These are phyloP conservation scores for Vaccinium vitisidaea DNA, from an alignment of 148 eudicot genomes.

Conservation along the genomic window DNA sequence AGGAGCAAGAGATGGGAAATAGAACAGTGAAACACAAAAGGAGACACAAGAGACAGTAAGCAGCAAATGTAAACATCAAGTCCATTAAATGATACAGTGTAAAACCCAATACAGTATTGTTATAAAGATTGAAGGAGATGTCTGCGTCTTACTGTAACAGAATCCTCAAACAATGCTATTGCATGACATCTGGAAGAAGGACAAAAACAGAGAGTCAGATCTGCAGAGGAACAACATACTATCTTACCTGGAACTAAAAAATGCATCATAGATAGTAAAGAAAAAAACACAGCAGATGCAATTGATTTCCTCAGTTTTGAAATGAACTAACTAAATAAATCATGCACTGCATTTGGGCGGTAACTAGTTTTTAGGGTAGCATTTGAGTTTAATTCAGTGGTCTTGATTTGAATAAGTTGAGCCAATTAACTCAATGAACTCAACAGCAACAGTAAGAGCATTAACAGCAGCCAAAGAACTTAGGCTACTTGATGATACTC, in stretches of 20 bases:
- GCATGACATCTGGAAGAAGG: not conserved
- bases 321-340: not conserved
- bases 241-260: not conserved
- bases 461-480: slow-evolving; percentile 47
- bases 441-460: slow-evolving; percentile 47
- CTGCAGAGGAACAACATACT: not conserved
- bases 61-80: no score
- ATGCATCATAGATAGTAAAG: not conserved
- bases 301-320: not conserved
- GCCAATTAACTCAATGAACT: slow-evolving; percentile 40
- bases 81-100: not conserved
- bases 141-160: not conserved
- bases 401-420: not conserved
- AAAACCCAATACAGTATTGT: not conserved
- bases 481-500: slow-evolving; percentile 18
- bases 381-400: not conserved
- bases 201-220: not conserved
- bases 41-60: not conserved
- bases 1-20: not conserved
- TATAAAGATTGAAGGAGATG: not conserved
- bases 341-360: not conserved
- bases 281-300: not conserved
- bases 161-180: not conserved
- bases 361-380: not conserved
- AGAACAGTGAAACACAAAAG: not conserved